Evolutionary conservation across 495 filamentous ascomycete species (phyloP).

Genomic region (Neohortaea acidophila): DNA sequence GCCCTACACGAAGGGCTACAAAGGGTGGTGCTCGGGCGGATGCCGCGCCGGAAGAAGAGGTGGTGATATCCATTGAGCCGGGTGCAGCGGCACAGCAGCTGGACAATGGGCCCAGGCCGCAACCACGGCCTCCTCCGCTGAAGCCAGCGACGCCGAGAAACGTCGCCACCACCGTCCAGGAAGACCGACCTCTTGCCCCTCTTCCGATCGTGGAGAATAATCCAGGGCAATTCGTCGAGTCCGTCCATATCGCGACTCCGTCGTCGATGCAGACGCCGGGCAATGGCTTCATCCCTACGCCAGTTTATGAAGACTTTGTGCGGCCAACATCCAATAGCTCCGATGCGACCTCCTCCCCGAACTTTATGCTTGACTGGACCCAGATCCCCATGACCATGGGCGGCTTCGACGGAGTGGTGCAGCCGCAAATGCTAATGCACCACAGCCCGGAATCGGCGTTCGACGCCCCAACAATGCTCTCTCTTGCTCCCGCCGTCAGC

Average conservation of each 20-base stretch:
- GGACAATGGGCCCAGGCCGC: constrained; percentile 11
- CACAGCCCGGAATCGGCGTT: constrained; percentile 23
- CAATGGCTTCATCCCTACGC: constrained; percentile 24
- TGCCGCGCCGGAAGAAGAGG: constrained; percentile 11
- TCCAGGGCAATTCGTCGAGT: constrained; percentile 22
- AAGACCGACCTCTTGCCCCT: constrained; percentile 17
- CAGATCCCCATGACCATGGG: constrained; percentile 23
- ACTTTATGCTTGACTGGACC: constrained; percentile 28
- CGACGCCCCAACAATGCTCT: constrained; percentile 27
- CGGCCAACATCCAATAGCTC: no score
- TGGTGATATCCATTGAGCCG: constrained; percentile 5
- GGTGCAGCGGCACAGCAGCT: constrained; percentile 5
- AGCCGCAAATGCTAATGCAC: constrained; percentile 24
- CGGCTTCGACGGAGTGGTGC: constrained; percentile 21
- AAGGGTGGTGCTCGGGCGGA: constrained; percentile 28
- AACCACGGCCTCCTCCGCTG: constrained; percentile 11
- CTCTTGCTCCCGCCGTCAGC: constrained; percentile 15
- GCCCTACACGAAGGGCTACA: constrained; percentile 41
- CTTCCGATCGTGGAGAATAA: constrained; percentile 12
- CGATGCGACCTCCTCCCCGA: constrained; percentile 21
- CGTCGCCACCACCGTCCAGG: constrained; percentile 3
- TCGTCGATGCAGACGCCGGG: constrained; percentile 13
- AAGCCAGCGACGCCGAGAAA: constrained; percentile 15
- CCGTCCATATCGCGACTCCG: no score
- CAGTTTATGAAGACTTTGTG: constrained; percentile 26